A percentile compares a stretch with the other conserved stretches of the same genome.
phyloP scores from a whole-genome alignment of 768 basidiomycete species.

The Austroboletus festivus region DNA sequence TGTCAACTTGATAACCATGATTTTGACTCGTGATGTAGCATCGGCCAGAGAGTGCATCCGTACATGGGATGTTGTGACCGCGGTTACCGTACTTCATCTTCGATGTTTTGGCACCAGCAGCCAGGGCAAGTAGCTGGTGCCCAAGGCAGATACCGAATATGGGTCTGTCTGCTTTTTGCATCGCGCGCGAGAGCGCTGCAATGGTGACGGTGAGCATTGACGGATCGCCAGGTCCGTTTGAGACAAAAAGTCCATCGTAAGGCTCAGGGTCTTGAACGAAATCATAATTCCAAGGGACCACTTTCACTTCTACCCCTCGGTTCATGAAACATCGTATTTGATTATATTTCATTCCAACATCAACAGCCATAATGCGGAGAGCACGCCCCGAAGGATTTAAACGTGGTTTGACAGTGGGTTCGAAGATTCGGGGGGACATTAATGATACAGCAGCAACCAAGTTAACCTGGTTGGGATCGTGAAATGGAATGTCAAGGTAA shows the following conservation, averaged over 20 bases:
- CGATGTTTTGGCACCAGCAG: conserved; percentile 88
- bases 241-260: conserved; percentile 94
- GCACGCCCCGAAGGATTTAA: conserved; percentile 77
- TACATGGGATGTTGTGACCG: conserved; percentile 98
- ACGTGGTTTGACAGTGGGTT: conserved; percentile 51
- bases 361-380: conserved; percentile 84
- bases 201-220: conserved; percentile 78
- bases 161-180: conserved; percentile 74
- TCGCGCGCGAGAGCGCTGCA: conserved; percentile 56
- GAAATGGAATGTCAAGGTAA: conserved; percentile 78
- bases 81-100: conserved; percentile 99
- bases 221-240: conserved; percentile 97
- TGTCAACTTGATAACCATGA: conserved; percentile 95
- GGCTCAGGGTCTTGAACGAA: conserved; percentile 75
- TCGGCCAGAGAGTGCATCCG: conserved; percentile 85
- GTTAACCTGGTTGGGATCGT: conserved; percentile 85
- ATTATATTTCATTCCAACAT: conserved; percentile 99
- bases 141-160: conserved; percentile 99
- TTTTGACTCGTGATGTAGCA: conserved; percentile 99
- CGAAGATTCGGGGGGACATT: conserved; percentile 61
- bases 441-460: conserved; percentile 90
- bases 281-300: conserved; percentile 97
- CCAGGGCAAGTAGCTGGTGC: conserved; percentile 93
- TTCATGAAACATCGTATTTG: conserved; percentile 94
- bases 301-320: conserved; percentile 93